Base-by-base conservation (phyloP, 1,139 yeast genomes). In the Nadsonia starkeyi-henricii region DNA sequence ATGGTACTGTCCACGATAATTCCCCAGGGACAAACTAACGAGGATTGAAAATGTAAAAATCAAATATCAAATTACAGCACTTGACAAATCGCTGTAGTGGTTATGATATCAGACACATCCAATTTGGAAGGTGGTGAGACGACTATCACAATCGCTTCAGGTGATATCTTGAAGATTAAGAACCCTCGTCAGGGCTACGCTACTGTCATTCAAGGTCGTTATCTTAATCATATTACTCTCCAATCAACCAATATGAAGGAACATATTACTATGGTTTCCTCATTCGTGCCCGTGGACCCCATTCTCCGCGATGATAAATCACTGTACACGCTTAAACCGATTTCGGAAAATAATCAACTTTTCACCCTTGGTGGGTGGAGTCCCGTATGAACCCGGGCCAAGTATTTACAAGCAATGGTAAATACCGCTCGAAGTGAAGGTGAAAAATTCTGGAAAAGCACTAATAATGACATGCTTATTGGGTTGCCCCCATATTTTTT, bases 101-200 rank as follows among this genome's bases (percentile, higher is more conserved):
- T 77, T 48, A 77, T 77, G 82, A 59, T 77, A 42, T 71, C 77
- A 42, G 80, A 76, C 57, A 76, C 81, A 17, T 55, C 72, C 9
- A 62, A 66, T 41, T 76, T 77, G 81, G 63, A 72, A 59, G 81
- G 81, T 19, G 81, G 81, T 45, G 81, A 76, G 57, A 77, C 82
- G 2, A 54, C 51, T 1, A 68, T 74, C 20, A 65, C 74, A 54
- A 66, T 73, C 55, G 74, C 68, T 63, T 61, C 64, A 51, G 71
- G 68, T n/a, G 64, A 66, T 43, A 60, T 75, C 47, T 71, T 71
- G 0, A 64, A 67, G 13, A 77, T 77, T 41, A 70, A 72, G 1
- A 77, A 78, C 15, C 81, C 81, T 19, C 69, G 69, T 39, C 64
- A 62, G 55, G 81, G 82, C 2, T 71, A 70, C 54, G 80, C 77